A percentile compares a stretch with the other conserved stretches of the same genome.
These are phyloP conservation scores for Plasmodium coatneyi DNA, from an alignment of 169 alveolate species.

Conservation along the genomic window DNA sequence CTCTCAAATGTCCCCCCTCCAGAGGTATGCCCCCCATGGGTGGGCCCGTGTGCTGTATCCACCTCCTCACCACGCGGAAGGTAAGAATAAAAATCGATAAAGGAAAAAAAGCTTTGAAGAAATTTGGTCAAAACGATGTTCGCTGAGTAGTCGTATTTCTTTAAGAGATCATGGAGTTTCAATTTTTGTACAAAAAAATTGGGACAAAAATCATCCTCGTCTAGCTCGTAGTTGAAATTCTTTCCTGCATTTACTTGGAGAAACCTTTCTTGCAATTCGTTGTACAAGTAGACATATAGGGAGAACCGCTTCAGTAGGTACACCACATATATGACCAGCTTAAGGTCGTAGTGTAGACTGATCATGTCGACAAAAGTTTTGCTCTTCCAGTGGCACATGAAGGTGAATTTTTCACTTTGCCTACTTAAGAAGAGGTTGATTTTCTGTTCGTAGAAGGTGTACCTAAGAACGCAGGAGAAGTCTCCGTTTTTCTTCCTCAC, in stretches of 20 bases:
- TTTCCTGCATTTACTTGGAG: conserved; percentile 18
- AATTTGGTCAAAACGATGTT: conserved; percentile 31
- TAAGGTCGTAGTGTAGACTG: conserved; percentile 43
- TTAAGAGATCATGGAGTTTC: conserved; percentile 36
- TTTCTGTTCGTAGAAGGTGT: conserved; percentile 56
- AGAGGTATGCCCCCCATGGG: background rate
- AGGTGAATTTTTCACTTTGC: conserved; percentile 31
- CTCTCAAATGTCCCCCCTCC: background rate
- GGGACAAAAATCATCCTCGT: background rate
- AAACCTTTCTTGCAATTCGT: conserved; percentile 24
- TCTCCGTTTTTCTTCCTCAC: conserved; percentile 22
- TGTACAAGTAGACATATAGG: conserved; percentile 28
- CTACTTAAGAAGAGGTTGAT: conserved; percentile 30
- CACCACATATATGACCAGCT: conserved; percentile 45
- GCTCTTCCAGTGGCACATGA: conserved; percentile 58
- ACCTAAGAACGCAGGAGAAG: conserved; percentile 6
- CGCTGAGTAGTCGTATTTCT: conserved; percentile 47
- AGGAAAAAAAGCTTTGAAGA: conserved; percentile 20
- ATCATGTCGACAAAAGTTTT: conserved; percentile 9
- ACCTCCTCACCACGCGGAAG: background rate
- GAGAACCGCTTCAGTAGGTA: conserved; percentile 44
- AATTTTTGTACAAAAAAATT: conserved; percentile 18
- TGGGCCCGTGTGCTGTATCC: background rate
- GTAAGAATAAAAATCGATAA: conserved; percentile 53
- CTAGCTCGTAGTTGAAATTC: background rate